Base-by-base conservation (phyloP, 2,329 filamentous ascomycete genomes). In the Hirsutella thompsonii region DNA sequence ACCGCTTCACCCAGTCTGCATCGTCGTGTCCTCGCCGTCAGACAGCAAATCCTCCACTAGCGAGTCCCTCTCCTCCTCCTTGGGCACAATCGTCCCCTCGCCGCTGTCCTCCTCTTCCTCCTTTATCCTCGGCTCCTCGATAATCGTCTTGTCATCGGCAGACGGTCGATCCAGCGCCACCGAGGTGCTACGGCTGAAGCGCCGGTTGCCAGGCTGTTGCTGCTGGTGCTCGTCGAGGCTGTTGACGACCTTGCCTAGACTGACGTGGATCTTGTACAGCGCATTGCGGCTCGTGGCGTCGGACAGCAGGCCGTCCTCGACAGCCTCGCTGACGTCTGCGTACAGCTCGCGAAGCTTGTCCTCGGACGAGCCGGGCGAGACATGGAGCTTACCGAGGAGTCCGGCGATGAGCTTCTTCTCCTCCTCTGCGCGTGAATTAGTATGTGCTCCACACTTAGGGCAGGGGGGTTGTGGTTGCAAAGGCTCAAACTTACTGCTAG, bases 401-500 rank as follows among this genome's bases (percentile, higher is more conserved):
- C 79, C 74, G 21, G 85, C 78, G 9, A 92, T 66, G 1, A 81
- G 72, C 58, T 93, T 95, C 64, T 84, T 86, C 60, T 95, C 89
- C 48, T 94, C 88, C 57, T 84, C 82, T 81, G 54, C 56, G 39
- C 45, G 28, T 6, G 2, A n/a, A 16, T 44, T 21, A 44, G 43
- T 28, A 26, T 23, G 37, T 8, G 2, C 13, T 34, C n/a, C 16
- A 2, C n/a, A n/a, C n/a, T n/a, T n/a, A n/a, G n/a, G n/a, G 29
- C 16, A n/a, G n/a, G 32, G 14, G 16, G n/a, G 16, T 2, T 14
- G 30, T 8, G 2, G 8, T n/a, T 20, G 18, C n/a, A 2, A 23
- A 28, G 8, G 20, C 8, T n/a, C 14, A 3, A 33, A 67, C 79
- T 66, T 75, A 84, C 81, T 84, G 47, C 68, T 77, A 43, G 78